Conservation (phyloP, 2,329 filamentous ascomycete species). For the Colletotrichum salicis region DNA sequence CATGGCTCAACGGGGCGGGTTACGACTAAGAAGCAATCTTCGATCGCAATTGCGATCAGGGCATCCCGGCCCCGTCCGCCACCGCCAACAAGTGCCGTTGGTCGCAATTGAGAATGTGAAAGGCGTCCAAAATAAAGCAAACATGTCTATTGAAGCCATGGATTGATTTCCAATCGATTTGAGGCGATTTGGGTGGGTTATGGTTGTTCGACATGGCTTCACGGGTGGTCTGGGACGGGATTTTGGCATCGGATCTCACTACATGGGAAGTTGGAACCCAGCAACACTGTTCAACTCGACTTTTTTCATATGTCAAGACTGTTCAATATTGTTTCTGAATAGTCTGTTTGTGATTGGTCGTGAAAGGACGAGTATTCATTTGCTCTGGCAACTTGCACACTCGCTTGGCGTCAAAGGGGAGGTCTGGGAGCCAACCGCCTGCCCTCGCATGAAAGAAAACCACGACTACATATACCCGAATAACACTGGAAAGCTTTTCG, state of each 20-base stretch:
- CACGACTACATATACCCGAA: not conserved
- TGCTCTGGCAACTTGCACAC: not conserved
- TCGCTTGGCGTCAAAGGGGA: not conserved
- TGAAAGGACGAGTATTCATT: constrained; percentile 5
- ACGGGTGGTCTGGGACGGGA: not conserved
- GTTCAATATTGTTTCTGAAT: not conserved
- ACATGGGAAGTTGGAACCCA: not conserved
- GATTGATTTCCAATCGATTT: not conserved
- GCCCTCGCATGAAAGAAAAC: not conserved
- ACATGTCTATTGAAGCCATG: not conserved
- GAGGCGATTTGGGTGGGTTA: not conserved
- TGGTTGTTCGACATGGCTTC: constrained; percentile 9
- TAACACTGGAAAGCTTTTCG: not conserved
- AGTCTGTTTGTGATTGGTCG: not conserved
- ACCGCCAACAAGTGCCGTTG: constrained; percentile 22
- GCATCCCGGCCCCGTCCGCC: constrained; percentile 30
- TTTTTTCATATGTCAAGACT: no score
- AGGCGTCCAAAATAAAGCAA: not conserved
- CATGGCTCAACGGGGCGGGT: constrained; percentile 31
- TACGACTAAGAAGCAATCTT: constrained; percentile 36
- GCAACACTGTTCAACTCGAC: not conserved
- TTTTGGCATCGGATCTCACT: not conserved
- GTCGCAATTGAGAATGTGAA: constrained; percentile 28
- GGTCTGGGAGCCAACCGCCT: not conserved
- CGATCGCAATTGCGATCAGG: constrained; percentile 37